Conservation (phyloP, 2,329 filamentous ascomycete genomes). For the Torrubiella hemipterigena region DNA sequence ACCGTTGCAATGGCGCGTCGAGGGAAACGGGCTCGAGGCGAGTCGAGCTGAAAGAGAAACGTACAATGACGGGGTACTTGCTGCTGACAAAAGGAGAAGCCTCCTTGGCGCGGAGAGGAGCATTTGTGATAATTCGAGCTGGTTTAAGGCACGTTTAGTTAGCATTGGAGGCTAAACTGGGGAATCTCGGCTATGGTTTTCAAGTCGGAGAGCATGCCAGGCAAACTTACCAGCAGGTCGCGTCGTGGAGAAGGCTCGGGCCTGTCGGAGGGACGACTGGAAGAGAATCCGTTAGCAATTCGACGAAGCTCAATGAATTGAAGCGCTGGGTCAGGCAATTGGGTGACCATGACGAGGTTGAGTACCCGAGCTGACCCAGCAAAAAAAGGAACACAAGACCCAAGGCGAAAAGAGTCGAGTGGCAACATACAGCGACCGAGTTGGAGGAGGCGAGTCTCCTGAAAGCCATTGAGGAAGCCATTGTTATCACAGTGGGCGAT, state of each 20-base stretch:
- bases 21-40: too few species aligned
- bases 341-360: too few species aligned
- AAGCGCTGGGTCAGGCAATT: not conserved
- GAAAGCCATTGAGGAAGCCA: constrained; percentile 54
- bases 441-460: constrained; percentile 44
- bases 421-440: constrained; percentile 41
- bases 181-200: not conserved
- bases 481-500: too few species aligned
- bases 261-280: constrained; percentile 25
- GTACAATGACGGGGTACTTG: constrained; percentile 90
- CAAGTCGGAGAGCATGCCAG: not conserved
- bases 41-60: too few species aligned
- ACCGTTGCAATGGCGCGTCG: too few species aligned
- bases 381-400: constrained; percentile 10
- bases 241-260: constrained; percentile 78
- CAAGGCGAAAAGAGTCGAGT: constrained; percentile 6
- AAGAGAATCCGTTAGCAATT: constrained; percentile 3
- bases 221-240: constrained; percentile 56
- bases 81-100: constrained; percentile 74
- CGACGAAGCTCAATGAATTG: not conserved
- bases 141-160: constrained; percentile 6
- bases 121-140: constrained; percentile 80
- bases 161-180: constrained; percentile 5
- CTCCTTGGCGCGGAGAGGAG: constrained; percentile 84
- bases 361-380: constrained; percentile 9